Evolutionary conservation across 2,329 filamentous ascomycete genomes (phyloP), one percentile per base, ranked within the genome.

Genomic region (Colletotrichum sp.): DNA sequence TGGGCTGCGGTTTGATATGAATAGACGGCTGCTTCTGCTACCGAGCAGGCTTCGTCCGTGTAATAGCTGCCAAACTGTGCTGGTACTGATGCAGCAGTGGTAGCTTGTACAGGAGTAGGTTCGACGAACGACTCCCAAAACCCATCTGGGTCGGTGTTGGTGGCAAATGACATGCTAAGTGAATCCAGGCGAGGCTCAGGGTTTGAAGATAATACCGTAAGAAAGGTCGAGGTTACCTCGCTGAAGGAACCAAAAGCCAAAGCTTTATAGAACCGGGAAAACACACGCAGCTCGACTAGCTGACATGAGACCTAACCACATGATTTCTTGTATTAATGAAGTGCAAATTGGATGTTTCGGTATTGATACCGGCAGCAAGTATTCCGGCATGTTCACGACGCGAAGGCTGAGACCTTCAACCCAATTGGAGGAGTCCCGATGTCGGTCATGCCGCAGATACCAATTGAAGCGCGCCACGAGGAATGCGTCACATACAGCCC

Each of bases 41-140:
- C 0, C 0, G 52, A 55, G 52, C 3, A 22, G 52, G 5, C 0
- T 22, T 7, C 9, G 1, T 8, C 49, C 6, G n/a, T 55, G 8
- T 39, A 4, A 19, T 4, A 39, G 16, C 36, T 19, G 4, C 1
- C 36, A 39, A 5, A 39, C 0, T 39, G 4, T 9, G 36, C 36
- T 9, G 36, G 36, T 39, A 8, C 36, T 9, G 36, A 4, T 5
- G 36, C 36, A 19, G 36, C 1, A 39, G 15, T 39, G 36, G 16
- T 39, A 1, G 34, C 36, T 39, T 39, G 2, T 39, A 39, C 34
- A 39, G 34, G 34, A 0, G 34, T 39, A 39, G 36, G 36, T 39
- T 39, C 36, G 16, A 39, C 36, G 8, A 39, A 39, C 36, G 36
- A 39, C 36, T 39, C 4, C 36, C 36, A 39, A 19, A 39, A 39